Conservation (phyloP, 441 rosid species). For the Gossypium davidsonii region DNA sequence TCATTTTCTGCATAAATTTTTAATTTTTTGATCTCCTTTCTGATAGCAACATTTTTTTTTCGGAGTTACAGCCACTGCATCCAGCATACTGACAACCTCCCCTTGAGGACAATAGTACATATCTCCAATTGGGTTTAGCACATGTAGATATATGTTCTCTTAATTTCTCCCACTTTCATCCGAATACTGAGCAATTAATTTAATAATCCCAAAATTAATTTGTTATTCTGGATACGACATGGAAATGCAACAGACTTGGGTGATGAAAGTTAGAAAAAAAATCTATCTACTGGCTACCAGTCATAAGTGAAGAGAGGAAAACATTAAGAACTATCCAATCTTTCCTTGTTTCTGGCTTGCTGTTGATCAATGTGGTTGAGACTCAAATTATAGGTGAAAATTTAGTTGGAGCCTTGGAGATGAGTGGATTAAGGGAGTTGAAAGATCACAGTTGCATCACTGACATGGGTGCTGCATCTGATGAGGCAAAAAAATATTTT, state of each 20-base stretch:
- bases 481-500: neutral
- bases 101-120: neutral
- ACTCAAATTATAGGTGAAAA: neutral
- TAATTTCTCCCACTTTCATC: neutral
- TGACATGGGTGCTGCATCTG: neutral
- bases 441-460: neutral
- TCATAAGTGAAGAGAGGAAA: neutral
- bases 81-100: neutral
- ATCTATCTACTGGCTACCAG: neutral
- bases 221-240: neutral
- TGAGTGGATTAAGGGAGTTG: neutral
- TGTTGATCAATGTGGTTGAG: neutral
- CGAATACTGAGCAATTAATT: neutral
- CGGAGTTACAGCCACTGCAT: neutral
- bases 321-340: neutral
- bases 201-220: neutral
- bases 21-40: neutral
- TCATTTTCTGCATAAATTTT: neutral
- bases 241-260: neutral
- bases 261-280: neutral
- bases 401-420: neutral
- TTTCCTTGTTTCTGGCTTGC: neutral
- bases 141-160: neutral
- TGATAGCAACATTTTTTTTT: neutral
- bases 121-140: neutral